Conservation (phyloP, 1,284 basidiomycete species). For the Stygiomarasmius scandens region DNA sequence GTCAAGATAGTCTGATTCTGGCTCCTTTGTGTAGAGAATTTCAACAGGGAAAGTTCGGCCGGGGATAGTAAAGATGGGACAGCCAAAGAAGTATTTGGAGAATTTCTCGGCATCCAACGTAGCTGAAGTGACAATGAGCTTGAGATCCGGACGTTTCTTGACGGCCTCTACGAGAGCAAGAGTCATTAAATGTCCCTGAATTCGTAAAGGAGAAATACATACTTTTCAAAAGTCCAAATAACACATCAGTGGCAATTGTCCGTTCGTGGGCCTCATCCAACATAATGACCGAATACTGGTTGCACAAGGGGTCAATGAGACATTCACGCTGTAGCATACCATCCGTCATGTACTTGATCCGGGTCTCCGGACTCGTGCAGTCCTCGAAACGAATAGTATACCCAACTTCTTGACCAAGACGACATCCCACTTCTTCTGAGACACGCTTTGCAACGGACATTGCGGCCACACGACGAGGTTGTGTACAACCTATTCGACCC, state of each 20-base stretch:
- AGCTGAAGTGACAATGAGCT: conserved; percentile 97
- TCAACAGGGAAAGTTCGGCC: conserved; percentile 99
- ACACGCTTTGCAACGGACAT: conserved; percentile 99
- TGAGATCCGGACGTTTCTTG: conserved; percentile 92
- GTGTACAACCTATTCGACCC: conserved; percentile 94
- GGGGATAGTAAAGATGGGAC: conserved; percentile 99
- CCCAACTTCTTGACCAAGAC: conserved; percentile 95
- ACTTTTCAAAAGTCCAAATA: conserved; percentile 97
- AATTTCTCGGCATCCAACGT: conserved; percentile 99
- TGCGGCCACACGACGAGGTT: conserved; percentile 97
- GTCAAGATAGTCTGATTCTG: conserved; percentile 97
- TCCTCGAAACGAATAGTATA: conserved; percentile 99
- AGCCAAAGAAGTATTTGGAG: conserved; percentile 97
- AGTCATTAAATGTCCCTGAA: conserved; percentile 14
- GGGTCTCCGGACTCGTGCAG: conserved; percentile 95
- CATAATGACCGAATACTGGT: conserved; percentile 95
- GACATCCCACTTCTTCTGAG: conserved; percentile 95
- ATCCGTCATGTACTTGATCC: conserved; percentile 99
- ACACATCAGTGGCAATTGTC: conserved; percentile 96
- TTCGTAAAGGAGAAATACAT: conserved; percentile 34
- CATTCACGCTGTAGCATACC: conserved; percentile 99
- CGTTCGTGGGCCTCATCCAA: conserved; percentile 99
- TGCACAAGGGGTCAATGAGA: conserved; percentile 92
- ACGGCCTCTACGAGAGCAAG: conserved; percentile 75
- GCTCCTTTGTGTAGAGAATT: conserved; percentile 96